phyloP scores from a whole-genome alignment of 2,329 filamentous ascomycete genomes.

The Pseudogymnoascus sp. region DNA sequence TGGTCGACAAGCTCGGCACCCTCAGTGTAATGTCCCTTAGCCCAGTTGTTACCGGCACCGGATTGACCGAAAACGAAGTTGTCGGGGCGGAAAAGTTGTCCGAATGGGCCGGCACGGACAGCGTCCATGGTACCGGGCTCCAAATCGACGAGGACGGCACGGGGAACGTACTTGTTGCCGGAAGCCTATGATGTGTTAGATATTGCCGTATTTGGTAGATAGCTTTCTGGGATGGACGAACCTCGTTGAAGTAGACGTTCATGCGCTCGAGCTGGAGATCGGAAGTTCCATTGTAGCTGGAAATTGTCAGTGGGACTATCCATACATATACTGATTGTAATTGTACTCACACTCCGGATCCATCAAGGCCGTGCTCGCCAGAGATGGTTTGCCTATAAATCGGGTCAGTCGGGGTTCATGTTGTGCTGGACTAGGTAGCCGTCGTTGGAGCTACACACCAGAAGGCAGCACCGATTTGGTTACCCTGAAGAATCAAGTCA shows the following conservation, averaged over 20 bases:
- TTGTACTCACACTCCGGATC: constrained; percentile 77
- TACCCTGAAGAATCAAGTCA: constrained; percentile 58
- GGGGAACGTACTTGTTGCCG: constrained; percentile 98
- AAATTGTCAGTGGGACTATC: constrained; percentile 20
- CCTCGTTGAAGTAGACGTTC: constrained; percentile 99
- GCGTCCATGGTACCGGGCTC: constrained; percentile 99
- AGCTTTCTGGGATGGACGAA: constrained; percentile 27
- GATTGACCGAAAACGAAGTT: constrained; percentile 99
- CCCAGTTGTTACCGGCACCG: constrained; percentile 99
- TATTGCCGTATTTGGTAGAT: not conserved
- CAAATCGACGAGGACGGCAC: constrained; percentile 97
- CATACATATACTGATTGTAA: not conserved
- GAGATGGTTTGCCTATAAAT: constrained; percentile 65
- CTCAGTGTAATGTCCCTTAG: constrained; percentile 99
- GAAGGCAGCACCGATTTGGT: constrained; percentile 99
- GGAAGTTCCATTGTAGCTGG: constrained; percentile 90
- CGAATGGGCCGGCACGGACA: constrained; percentile 95
- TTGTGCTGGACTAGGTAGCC: constrained; percentile 26
- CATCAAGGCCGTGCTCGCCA: constrained; percentile 93
- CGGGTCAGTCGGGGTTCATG: constrained; percentile 32
- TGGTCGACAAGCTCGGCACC: constrained; percentile 98
- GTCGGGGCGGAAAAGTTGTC: constrained; percentile 98
- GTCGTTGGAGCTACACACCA: constrained; percentile 52
- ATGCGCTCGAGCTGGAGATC: constrained; percentile 99
- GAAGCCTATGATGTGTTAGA: constrained; percentile 57